Conservation (phyloP, 768 basidiomycete species). For the Mrakia hoshinonis region DNA sequence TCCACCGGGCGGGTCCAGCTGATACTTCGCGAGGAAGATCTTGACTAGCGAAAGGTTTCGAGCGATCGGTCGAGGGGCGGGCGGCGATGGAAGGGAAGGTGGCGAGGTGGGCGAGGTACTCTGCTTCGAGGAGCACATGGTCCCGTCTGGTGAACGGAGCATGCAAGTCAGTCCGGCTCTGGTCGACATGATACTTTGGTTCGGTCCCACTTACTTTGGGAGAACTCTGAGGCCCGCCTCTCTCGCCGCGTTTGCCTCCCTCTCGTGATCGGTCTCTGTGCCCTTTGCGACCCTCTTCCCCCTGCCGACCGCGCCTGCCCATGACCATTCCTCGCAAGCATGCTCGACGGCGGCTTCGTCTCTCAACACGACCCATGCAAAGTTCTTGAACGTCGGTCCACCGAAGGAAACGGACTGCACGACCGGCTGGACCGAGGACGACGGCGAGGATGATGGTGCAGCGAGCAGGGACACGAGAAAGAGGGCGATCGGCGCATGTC, state of each 20-base stretch:
- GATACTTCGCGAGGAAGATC: no score
- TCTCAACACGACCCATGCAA: neutral
- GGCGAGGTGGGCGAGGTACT: slow-evolving; percentile 6
- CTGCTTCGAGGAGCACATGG: neutral
- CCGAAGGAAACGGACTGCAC: slow-evolving; percentile 4
- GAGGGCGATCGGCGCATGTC: neutral
- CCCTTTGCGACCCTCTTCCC: neutral
- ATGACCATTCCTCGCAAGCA: neutral
- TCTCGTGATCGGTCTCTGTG: neutral
- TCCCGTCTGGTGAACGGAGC: neutral
- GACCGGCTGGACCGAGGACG: neutral
- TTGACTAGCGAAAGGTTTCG: no score
- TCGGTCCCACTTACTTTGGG: neutral
- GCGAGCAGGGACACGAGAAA: neutral
- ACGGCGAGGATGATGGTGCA: neutral
- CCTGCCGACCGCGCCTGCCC: neutral
- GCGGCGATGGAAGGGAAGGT: neutral
- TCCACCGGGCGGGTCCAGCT: no score
- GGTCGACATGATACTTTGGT: neutral
- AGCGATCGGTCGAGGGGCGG: neutral
- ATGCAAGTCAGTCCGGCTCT: neutral
- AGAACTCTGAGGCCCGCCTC: neutral
- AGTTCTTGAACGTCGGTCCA: neutral
- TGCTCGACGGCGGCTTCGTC: neutral
- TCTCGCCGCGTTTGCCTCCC: neutral